Evolutionary conservation across 345 rosid genomes (phyloP).

Genomic region (Salix koriyanagi): DNA sequence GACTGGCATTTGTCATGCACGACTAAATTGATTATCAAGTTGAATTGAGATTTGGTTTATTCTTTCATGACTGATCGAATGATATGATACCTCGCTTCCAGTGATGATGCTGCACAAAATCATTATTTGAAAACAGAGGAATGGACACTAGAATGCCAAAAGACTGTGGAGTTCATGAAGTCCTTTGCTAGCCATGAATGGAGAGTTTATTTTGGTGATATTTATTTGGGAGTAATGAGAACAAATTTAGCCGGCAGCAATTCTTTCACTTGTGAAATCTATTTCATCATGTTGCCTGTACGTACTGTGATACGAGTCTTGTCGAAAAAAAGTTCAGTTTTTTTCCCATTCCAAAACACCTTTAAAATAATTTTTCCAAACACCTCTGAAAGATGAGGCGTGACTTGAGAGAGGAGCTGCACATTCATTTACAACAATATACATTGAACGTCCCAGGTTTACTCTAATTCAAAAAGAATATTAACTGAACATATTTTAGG

Average conservation of each 20-base stretch:
- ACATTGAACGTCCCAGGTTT: too few relatives aligned
- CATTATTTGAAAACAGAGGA: not conserved
- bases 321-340: too few relatives aligned
- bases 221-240: not conserved
- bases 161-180: not conserved
- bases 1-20: not conserved
- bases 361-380: too few relatives aligned
- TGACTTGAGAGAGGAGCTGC: too few relatives aligned
- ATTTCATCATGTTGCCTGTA: not conserved
- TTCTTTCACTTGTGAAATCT: not conserved
- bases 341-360: too few relatives aligned
- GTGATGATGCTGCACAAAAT: not conserved
- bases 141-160: too few relatives aligned
- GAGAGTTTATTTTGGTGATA: not conserved
- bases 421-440: too few relatives aligned
- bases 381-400: too few relatives aligned
- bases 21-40: not conserved
- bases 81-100: not conserved
- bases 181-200: not conserved
- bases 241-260: not conserved
- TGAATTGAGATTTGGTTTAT: not conserved
- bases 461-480: too few relatives aligned
- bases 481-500: too few relatives aligned
- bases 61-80: not conserved
- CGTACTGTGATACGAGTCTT: not conserved